These are phyloP conservation scores for Knoxdaviesia proteae DNA, from an alignment of 2,329 filamentous ascomycete genomes.

Conservation along the genomic window DNA sequence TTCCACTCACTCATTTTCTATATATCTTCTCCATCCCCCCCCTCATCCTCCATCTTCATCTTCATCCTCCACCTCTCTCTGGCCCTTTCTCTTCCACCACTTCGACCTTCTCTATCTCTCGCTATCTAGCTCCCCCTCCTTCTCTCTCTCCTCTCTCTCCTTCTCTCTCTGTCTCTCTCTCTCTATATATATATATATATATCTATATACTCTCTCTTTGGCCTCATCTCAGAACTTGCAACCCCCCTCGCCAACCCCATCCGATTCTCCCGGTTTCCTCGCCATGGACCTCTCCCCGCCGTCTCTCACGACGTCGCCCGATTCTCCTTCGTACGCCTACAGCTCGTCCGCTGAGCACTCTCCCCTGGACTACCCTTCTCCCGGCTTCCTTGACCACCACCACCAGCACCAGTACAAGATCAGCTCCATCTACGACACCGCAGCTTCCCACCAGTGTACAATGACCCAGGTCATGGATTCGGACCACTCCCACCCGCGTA, in stretches of 20 bases:
- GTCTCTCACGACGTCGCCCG: constrained; percentile 7
- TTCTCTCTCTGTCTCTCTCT: constrained; percentile 3
- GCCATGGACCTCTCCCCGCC: constrained; percentile 8
- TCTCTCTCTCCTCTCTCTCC: constrained; percentile 3
- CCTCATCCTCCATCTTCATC: not conserved
- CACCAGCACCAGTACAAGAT: constrained; percentile 14
- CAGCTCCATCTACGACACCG: constrained; percentile 15
- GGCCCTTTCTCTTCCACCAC: constrained; percentile 1
- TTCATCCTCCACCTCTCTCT: constrained; percentile 1
- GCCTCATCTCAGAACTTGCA: not conserved
- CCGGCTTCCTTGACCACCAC: constrained; percentile 19
- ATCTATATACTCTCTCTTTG: not conserved
- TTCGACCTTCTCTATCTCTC: constrained; percentile 4
- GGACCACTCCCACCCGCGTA: too few relatives aligned
- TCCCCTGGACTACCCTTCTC: constrained; percentile 23
- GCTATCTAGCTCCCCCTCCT: constrained; percentile 1
- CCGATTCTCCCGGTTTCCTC: not conserved
- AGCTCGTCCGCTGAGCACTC: constrained; percentile 19
- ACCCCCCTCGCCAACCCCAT: not conserved
- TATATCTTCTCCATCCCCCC: not conserved
- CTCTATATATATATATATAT: not conserved
- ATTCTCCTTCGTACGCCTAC: constrained; percentile 13
- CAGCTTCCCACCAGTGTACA: not conserved
- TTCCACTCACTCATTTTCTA: not conserved
- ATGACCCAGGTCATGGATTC: too few relatives aligned